Percentiles rank a stretch among this genome's conserved stretches.
Evolutionary conservation across 306 rosid species (phyloP).

Genomic region (Coriaria nepalensis): DNA sequence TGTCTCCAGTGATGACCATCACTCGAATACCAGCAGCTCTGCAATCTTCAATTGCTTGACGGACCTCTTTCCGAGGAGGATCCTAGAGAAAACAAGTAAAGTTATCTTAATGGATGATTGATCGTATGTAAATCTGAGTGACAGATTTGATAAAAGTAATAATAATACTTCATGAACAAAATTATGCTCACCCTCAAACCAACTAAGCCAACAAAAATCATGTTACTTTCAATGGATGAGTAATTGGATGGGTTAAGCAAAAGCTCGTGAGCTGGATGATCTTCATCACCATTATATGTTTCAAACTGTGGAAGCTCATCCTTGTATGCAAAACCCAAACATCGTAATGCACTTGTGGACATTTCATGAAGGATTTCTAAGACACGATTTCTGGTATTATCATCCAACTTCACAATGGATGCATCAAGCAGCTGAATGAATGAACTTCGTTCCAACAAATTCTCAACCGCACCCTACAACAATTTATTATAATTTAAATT

Average conservation of each 20-base stretch:
- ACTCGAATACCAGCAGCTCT: conserved; percentile 92
- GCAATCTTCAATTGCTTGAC: conserved; percentile 79
- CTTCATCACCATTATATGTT: conserved; percentile 55
- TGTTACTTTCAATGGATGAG: conserved; percentile 62
- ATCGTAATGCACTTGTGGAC: conserved; percentile 82
- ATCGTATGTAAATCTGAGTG: too few species aligned
- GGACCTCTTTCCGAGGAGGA: conserved; percentile 87
- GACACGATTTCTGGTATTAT: conserved; percentile 35
- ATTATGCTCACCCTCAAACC: conserved; percentile 72
- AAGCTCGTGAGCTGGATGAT: conserved; percentile 83
- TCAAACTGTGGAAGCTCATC: conserved; percentile 43
- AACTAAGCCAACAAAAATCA: conserved; percentile 70
- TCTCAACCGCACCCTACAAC: conserved; percentile 83
- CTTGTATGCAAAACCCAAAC: conserved; percentile 93
- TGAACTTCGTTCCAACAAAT: conserved; percentile 69
- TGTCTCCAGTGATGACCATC: conserved; percentile 90
- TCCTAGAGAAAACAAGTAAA: conserved; percentile 39
- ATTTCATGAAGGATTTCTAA: conserved; percentile 61
- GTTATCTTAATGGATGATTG: conserved; percentile 1
- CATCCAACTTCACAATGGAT: conserved; percentile 43
- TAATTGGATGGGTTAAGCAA: conserved; percentile 78
- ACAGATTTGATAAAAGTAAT: background rate
- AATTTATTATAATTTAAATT: conserved; percentile 2
- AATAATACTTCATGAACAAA: conserved; percentile 8
- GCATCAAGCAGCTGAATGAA: conserved; percentile 65